Conservation (phyloP, 2,329 filamentous ascomycete species). For the Aspergillus fumigatiaffinis region DNA sequence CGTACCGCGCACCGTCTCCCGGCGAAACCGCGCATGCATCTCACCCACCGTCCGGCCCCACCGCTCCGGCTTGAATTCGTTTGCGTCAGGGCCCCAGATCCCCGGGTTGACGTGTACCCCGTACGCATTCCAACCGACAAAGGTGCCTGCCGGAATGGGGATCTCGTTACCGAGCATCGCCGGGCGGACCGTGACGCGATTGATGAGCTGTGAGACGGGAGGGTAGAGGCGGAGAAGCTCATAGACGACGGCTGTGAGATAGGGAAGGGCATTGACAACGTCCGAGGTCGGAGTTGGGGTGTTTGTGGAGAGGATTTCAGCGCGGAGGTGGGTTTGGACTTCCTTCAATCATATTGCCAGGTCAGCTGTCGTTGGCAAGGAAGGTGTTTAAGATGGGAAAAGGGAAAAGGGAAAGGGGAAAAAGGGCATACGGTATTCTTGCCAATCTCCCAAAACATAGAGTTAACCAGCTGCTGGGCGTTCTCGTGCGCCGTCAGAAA, state of each 20-base stretch:
- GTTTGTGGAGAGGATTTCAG: constrained; percentile 23
- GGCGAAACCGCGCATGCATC: constrained; percentile 24
- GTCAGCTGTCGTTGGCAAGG: background rate
- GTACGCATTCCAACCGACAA: constrained; percentile 41
- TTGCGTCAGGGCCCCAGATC: constrained; percentile 29
- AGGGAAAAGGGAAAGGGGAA: too few relatives aligned
- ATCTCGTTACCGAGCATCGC: constrained; percentile 25
- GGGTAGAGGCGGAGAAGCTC: constrained; percentile 49
- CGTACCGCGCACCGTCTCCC: constrained; percentile 22
- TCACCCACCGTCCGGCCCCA: constrained; percentile 33
- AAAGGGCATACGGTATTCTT: constrained; percentile 18
- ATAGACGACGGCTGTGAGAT: constrained; percentile 44
- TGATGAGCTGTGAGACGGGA: constrained; percentile 49
- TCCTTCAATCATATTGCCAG: constrained; percentile 1
- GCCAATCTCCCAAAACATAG: constrained; percentile 36
- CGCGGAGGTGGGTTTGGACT: constrained; percentile 28
- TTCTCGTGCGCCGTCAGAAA: constrained; percentile 45
- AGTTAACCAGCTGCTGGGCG: constrained; percentile 37
- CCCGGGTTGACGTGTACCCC: constrained; percentile 36
- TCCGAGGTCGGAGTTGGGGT: constrained; percentile 17
- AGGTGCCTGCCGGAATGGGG: constrained; percentile 35
- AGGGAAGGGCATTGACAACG: constrained; percentile 36
- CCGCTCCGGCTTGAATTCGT: constrained; percentile 33
- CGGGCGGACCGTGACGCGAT: constrained; percentile 35
- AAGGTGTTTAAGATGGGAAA: too few relatives aligned